Conservation (phyloP, 352 stramenopile species). For the Aphanomyces cochlioides region DNA sequence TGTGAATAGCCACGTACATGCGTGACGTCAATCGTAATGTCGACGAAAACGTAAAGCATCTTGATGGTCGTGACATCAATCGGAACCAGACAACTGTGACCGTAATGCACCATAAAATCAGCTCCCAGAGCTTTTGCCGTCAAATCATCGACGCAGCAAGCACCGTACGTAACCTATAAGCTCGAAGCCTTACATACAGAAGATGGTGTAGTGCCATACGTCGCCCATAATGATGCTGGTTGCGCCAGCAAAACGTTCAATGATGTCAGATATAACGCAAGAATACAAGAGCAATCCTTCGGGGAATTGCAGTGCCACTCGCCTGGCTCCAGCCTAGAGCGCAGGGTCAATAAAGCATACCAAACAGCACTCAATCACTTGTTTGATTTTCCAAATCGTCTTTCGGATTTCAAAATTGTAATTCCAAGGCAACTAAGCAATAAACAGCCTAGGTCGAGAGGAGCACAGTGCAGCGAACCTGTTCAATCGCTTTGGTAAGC, state of each 20-base stretch:
- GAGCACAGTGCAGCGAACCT: constrained; percentile 34
- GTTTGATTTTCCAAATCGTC: constrained; percentile 94
- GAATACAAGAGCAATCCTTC: constrained; percentile 98
- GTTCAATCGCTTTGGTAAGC: constrained; percentile 89
- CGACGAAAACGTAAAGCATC: constrained; percentile 99
- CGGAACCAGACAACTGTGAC: constrained; percentile 98
- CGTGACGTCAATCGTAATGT: constrained; percentile 97
- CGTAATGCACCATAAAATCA: constrained; percentile 99
- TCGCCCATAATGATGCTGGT: constrained; percentile 96
- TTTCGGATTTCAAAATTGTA: constrained; percentile 99
- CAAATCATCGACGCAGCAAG: constrained; percentile 99
- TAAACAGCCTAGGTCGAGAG: neutral
- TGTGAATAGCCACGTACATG: constrained; percentile 61
- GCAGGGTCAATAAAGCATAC: constrained; percentile 21
- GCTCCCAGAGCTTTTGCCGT: constrained; percentile 92
- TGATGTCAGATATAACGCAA: constrained; percentile 97
- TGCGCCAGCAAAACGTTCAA: constrained; percentile 91
- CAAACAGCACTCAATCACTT: constrained; percentile 33
- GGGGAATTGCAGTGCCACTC: constrained; percentile 97
- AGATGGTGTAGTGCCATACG: constrained; percentile 48
- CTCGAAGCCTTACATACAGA: too few species aligned
- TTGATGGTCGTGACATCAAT: constrained; percentile 95
- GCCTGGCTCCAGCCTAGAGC: constrained; percentile 60
- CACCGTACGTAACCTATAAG: constrained; percentile 93
- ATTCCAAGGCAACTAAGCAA: constrained; percentile 88